Base-by-base conservation (phyloP, 2,329 filamentous ascomycete genomes). In the Fusarium sp. region DNA sequence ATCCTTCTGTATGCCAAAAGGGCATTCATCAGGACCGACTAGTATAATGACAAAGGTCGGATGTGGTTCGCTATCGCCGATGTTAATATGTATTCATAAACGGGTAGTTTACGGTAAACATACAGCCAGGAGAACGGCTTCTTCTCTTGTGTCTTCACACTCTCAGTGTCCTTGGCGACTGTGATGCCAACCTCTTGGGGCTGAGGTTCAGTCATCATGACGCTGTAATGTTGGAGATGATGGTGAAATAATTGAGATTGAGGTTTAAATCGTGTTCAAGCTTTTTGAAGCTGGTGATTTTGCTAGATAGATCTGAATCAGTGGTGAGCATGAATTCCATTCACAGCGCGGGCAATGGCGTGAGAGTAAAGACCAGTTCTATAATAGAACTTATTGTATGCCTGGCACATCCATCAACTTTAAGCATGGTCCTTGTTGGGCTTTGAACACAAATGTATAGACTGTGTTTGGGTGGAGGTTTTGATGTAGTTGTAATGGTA, bases 1-100 rank as follows among this genome's bases (percentile, higher is more conserved):
- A 72, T 89, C 84, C 62, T 86, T 87, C 62, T 88, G 87, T 14
- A 89, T 82, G 13, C 83, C 85, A 68, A 88, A 89, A 1, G 86
- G 85, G 15, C 75, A 75, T 70, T 86, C 83, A 0, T 86, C 80
- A 4, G 80, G 76, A 1, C 87, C 86, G 28, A 87, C 83, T 2
- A 88, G 75, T 45, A 87, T 75, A 19, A 88, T 83, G 43, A 86
- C 84, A 65, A 88, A 87, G 10, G 82, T 80, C 1, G 85, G 82
- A 67, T 89, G 86, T 2, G 86, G 83, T 46, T 87, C 77, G 2
- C 86, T 87, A 61, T 22, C 5, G 15, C 6, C n/a, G 28, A 26
- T 7, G 41, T 76, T 30, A 72, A 64, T 19, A 56, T 10, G 8
- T 13, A 11, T 20, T 48, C 30, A 30, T 43, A 19, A 4, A 10